phyloP scores from a whole-genome alignment of 169 alveolate species.

The Plasmodium vivax region DNA sequence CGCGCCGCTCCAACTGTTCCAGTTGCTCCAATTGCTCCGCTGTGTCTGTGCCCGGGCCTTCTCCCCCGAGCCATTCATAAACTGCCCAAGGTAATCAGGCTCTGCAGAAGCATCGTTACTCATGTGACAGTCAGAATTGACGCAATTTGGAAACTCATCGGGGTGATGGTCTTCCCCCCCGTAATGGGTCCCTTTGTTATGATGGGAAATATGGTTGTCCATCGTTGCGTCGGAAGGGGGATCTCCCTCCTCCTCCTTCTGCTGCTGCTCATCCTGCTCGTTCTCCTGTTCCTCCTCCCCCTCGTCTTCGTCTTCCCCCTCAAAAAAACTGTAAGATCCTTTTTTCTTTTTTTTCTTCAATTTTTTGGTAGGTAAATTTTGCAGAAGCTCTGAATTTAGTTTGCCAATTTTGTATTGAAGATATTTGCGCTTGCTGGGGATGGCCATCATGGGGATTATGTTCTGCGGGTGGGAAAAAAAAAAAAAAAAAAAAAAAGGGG shows the following conservation, averaged over 20 bases:
- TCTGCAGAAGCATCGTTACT: background rate
- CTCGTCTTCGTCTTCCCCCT: background rate
- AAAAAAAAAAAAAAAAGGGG: background rate
- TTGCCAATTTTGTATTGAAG: background rate
- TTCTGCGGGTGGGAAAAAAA: conserved; percentile 3
- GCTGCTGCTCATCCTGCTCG: background rate
- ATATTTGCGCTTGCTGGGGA: conserved; percentile 56
- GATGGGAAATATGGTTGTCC: background rate
- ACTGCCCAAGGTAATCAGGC: background rate
- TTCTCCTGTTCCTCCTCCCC: background rate
- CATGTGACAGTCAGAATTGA: background rate
- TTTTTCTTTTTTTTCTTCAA: conserved; percentile 2
- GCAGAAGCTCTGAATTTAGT: background rate
- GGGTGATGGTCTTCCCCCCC: background rate
- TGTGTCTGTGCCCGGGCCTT: background rate
- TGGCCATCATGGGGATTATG: conserved; percentile 54
- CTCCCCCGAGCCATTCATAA: background rate
- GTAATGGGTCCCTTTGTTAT: background rate
- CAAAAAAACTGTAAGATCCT: conserved; percentile 32
- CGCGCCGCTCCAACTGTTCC: background rate
- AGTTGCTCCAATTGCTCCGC: background rate
- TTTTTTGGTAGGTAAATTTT: background rate
- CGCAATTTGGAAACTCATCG: background rate
- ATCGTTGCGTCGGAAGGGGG: background rate
- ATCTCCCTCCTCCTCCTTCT: background rate